Evolutionary conservation across 75 land plant genomes (phyloP), one percentile per base, ranked within the genome.

Genomic region (Picea glauca): DNA sequence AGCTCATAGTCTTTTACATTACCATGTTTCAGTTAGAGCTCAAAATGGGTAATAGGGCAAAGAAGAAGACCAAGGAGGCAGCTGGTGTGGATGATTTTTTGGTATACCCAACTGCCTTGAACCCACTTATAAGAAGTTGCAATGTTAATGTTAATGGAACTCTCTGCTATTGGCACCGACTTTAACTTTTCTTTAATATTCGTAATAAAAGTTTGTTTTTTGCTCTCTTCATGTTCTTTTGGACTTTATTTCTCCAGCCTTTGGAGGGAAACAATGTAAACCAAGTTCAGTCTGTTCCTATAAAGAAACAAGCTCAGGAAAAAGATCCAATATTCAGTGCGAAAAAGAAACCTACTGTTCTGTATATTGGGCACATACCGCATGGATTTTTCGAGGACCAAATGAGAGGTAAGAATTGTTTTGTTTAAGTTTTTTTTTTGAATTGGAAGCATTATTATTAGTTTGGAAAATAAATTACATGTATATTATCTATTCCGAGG

Each of bases 351-450:
- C 62, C 62, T 61, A 18, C 26, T 18, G 62, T 61, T 21, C 26
- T 61, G n/a, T 61, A 61, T 61, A 61, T 61, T 61, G 62, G 62
- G 11, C 21, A 61, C 9, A n/a, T 8, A 1, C 9, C 23, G 1
- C 62, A 18, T 5, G 26, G 62, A 61, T 86, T 86, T 70, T 86
- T 83, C 38, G 87, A 86, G 58, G 82, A 86, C 58, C 79, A 86
- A 58, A 86, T 83, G 85, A 74, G 85, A 79, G 87, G 87, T 86
- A 74, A 57, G 76, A 5, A 30, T 15, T n/a, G 17, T 62, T 8
- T 26, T 6, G 2, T 26, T 26, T 62, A 5, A 23, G 8, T 9
- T 26, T 26, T 23, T 23, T 62, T 26, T 23, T 9, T 62, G 1
- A 9, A 8, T 62, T 23, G 11, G 5, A 2, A 23, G 9, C 12